phyloP scores from a whole-genome alignment of 345 rosid genomes.

The Syzygium aromaticum region DNA sequence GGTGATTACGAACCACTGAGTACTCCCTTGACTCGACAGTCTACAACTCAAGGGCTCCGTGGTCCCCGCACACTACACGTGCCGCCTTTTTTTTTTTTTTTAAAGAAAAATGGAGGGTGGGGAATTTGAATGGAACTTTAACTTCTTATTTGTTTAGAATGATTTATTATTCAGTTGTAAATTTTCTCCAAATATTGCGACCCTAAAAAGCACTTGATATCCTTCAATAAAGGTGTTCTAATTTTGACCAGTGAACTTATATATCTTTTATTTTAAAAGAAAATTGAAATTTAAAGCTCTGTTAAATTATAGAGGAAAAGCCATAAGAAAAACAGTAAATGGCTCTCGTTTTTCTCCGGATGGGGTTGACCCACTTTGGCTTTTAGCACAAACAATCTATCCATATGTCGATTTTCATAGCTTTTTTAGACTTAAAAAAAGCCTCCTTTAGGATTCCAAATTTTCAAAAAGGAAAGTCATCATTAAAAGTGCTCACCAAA shows the following conservation, averaged over 20 bases:
- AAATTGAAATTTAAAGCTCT: not conserved
- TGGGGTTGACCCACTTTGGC: not conserved
- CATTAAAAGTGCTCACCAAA: not conserved
- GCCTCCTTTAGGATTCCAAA: not conserved
- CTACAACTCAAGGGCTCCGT: not conserved
- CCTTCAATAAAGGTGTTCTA: not conserved
- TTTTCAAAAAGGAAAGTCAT: not conserved
- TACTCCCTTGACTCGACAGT: accelerated
- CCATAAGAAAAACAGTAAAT: too few relatives aligned
- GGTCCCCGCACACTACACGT: not conserved
- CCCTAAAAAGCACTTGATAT: not conserved
- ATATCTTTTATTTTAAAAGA: too few relatives aligned
- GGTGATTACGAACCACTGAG: too few relatives aligned
- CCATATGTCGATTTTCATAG: not conserved
- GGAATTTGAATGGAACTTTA: not conserved
- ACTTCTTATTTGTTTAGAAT: not conserved
- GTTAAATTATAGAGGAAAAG: not conserved
- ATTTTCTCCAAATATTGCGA: not conserved
- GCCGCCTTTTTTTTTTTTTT: not conserved
- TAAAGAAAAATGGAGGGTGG: not conserved
- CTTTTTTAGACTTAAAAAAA: not conserved
- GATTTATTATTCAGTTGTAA: accelerated
- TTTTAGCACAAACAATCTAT: not conserved
- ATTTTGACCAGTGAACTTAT: not conserved
- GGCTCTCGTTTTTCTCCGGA: not conserved